Percentiles rank a stretch among this genome's conserved stretches.
phyloP scores from a whole-genome alignment of 306 rosid species.

The Rubus parviflorus region DNA sequence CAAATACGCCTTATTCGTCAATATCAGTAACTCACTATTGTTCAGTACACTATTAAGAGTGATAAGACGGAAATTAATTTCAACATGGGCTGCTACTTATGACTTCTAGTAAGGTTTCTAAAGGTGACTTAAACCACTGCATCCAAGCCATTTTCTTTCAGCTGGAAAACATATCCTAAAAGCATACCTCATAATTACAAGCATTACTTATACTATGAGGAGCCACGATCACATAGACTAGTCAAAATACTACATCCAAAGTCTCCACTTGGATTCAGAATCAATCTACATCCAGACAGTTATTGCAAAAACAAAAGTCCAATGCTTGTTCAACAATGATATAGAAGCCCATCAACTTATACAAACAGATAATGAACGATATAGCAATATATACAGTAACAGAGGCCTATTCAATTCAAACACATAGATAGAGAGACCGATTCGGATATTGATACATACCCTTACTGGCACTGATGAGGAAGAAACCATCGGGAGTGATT shows the following conservation, averaged over 20 bases:
- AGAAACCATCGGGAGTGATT: conserved; percentile 84
- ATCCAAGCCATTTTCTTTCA: neutral
- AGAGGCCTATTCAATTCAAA: neutral
- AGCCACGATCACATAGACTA: neutral
- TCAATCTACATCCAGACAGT: neutral
- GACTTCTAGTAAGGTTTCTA: neutral
- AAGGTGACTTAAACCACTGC: neutral
- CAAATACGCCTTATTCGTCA: neutral
- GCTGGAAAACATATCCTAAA: neutral
- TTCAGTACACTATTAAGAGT: neutral
- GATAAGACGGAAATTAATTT: too few species aligned
- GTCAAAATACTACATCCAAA: neutral
- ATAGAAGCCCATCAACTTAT: neutral
- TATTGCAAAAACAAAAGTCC: neutral
- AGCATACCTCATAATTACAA: neutral
- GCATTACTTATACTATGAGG: neutral
- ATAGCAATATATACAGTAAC: neutral
- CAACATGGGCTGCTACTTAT: neutral
- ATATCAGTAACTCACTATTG: neutral
- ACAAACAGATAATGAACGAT: neutral
- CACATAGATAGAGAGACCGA: neutral
- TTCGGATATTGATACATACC: conserved; percentile 39
- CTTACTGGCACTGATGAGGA: conserved; percentile 98
- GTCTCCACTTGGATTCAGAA: neutral
- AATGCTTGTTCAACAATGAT: neutral